Percentiles rank a stretch among this genome's conserved stretches.
Evolutionary conservation across 2,329 filamentous ascomycete genomes (phyloP).

Genomic region (Pyricularia grisea): DNA sequence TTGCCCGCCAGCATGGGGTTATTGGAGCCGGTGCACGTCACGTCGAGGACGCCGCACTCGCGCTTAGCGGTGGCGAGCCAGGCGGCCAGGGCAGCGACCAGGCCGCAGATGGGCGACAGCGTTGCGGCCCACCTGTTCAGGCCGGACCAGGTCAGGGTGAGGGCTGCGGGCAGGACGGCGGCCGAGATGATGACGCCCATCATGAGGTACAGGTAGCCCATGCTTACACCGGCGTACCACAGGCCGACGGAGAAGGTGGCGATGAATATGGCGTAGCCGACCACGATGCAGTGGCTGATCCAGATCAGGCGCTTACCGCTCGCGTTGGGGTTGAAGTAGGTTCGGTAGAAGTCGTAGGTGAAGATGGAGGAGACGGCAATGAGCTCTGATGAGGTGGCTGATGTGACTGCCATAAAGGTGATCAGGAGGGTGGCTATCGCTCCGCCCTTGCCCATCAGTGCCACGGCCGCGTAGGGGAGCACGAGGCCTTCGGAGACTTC

Average conservation of each 20-base stretch:
- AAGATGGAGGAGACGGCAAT: conserved; percentile 83
- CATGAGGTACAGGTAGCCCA: conserved; percentile 56
- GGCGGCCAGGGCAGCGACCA: conserved; percentile 58
- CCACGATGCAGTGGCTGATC: conserved; percentile 66
- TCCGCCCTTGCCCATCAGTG: conserved; percentile 71
- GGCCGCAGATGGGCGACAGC: conserved; percentile 58
- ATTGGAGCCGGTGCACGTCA: conserved; percentile 73
- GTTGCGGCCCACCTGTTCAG: conserved; percentile 71
- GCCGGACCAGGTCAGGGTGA: conserved; percentile 72
- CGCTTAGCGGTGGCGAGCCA: conserved; percentile 72
- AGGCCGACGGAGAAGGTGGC: conserved; percentile 70
- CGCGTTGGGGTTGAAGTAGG: conserved; percentile 72
- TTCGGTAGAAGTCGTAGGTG: conserved; percentile 80
- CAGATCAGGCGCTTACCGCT: conserved; percentile 71
- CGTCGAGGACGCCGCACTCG: conserved; percentile 56
- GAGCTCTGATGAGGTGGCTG: conserved; percentile 70
- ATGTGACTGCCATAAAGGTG: conserved; percentile 82
- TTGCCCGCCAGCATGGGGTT: conserved; percentile 84
- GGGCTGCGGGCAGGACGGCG: conserved; percentile 71
- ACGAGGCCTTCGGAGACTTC: conserved; percentile 80
- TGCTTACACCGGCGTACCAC: conserved; percentile 64
- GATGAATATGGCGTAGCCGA: conserved; percentile 60
- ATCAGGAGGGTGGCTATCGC: conserved; percentile 71
- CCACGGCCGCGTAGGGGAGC: conserved; percentile 76
- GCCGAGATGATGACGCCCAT: conserved; percentile 89